Base-by-base conservation (phyloP, 2,329 filamentous ascomycete genomes). In the Fusarium pseudocircinatum region DNA sequence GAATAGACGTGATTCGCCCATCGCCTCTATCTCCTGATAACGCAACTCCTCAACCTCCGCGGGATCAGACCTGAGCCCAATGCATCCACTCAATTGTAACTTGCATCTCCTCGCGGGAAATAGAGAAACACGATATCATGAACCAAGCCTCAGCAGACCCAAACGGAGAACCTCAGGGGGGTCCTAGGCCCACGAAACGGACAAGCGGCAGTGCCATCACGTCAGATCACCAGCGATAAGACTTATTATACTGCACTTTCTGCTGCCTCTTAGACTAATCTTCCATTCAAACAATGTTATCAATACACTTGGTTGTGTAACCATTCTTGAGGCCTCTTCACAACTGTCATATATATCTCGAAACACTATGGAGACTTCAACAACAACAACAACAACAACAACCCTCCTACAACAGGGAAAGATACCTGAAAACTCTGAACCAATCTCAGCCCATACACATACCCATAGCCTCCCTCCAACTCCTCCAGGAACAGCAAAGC, bases 401-500 rank as follows among this genome's bases (percentile, higher is more conserved):
- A 58, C 60, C 30, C 26, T 59, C 34, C 43, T 72, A 32, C 50
- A 52, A 32, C 44, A 61, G 44, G 49, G 36, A 43, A 67, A 49
- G 32, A 66, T 67, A 18, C 60, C 67, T 26, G 70, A 72, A 53
- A 52, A 65, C 26, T 61, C 65, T 28, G 46, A 70, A 62, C 53
- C 60, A 39, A 63, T 53, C 37, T 32, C 57, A 53, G 57, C 46
- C 47, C 71, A 67, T 24, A 53, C 63, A 36, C 78, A 82, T 22
- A 57, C 46, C 47, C 70, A 67, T 20, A 54, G 65, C 36, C 78
- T 83, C 18, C 84, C 84, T 9, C 83, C 84, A 8, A 83, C 80
- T 22, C 84, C 84, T 2, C 81, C 84, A 39, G 77, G 79, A 32
- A 85, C 83, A 44, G 81, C 81, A 34, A 83, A 80, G 57, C 77